Base-by-base conservation (phyloP, 2,329 filamentous ascomycete species). In the Nemania sp. region DNA sequence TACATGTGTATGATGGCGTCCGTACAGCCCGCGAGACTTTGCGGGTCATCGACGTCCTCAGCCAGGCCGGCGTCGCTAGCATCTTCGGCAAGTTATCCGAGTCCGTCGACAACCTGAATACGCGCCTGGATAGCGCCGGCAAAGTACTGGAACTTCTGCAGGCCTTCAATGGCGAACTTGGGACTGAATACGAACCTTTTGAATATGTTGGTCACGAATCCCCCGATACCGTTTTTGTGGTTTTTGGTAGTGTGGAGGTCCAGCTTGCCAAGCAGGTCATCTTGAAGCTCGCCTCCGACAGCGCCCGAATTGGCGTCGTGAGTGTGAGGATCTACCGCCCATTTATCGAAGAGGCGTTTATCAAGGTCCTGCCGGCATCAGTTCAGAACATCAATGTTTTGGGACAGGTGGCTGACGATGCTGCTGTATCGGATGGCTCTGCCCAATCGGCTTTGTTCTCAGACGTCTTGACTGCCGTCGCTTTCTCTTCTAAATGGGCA, bases 291-390 rank as follows among this genome's bases (percentile, higher is more conserved):
- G 85, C 90, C 32, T 83, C 85, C 65, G 84, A 89, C 65, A 92
- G 89, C 66, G 84, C 85, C 72, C 91, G 88, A 78, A 85, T 97
- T 63, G 95, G 95, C 69, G 90, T 94, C 40, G 83, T 99, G 76
- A 94, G 91, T 70, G 94, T 98, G 48, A 90, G 95, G 65, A 84
- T 99, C 57, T 99, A 98, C 81, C 87, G 94, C 45, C 95, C 95
- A 15, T 98, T 99, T 72, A 87, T 95, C 34, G 95, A 99, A 78
- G 92, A 97, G 74, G 90, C 91, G 53, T 98, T 99, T 82, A 80
- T 98, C 65, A 87, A 89, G 67, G 85, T 86, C 11, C 84, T 99
- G 29, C 92, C 95, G 35, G 81, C 86, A 67, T 90, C 90, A 37
- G 85, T 88, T 48, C 87, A 86, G 77, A 90, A 84, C 64, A 83